phyloP scores from a whole-genome alignment of 805 yeast genomes.

The Pichia deserticola region DNA sequence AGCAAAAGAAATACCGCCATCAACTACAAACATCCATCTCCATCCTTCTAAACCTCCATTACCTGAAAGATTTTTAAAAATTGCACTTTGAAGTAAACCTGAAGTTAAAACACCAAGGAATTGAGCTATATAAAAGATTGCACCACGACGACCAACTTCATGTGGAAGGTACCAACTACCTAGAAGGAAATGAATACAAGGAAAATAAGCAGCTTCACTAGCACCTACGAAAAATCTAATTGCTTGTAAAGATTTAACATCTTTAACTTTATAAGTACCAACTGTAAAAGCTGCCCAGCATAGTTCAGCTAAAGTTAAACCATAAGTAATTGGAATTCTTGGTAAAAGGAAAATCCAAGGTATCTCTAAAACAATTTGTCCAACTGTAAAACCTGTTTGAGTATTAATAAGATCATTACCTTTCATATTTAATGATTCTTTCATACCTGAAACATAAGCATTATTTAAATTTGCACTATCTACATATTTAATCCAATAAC shows the following conservation, averaged over 20 bases:
- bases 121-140: conserved; percentile 56
- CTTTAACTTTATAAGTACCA: conserved; percentile 42
- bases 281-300: conserved; percentile 65
- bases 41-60: conserved; percentile 35
- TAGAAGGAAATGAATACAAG: conserved; percentile 51
- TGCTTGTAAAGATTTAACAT: conserved; percentile 47
- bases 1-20: conserved; percentile 32
- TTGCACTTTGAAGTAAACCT: conserved; percentile 42
- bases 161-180: conserved; percentile 52
- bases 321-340: conserved; percentile 46
- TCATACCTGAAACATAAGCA: conserved; percentile 63
- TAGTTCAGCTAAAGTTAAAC: conserved; percentile 49
- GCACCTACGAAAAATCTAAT: conserved; percentile 61
- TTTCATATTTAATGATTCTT: conserved; percentile 46
- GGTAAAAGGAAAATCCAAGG: conserved; percentile 56
- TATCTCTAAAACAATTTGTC: conserved; percentile 51
- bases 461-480: conserved; percentile 55
- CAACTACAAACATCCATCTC: conserved; percentile 51
- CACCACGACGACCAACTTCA: conserved; percentile 57
- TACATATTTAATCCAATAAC: conserved; percentile 62
- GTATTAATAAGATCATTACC: conserved; percentile 59
- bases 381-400: conserved; percentile 52
- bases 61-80: conserved; percentile 25
- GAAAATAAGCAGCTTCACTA: conserved; percentile 63
- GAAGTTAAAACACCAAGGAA: conserved; percentile 52